phyloP scores from a whole-genome alignment of 1,139 yeast species.

The Suhomyces yuchorum region DNA sequence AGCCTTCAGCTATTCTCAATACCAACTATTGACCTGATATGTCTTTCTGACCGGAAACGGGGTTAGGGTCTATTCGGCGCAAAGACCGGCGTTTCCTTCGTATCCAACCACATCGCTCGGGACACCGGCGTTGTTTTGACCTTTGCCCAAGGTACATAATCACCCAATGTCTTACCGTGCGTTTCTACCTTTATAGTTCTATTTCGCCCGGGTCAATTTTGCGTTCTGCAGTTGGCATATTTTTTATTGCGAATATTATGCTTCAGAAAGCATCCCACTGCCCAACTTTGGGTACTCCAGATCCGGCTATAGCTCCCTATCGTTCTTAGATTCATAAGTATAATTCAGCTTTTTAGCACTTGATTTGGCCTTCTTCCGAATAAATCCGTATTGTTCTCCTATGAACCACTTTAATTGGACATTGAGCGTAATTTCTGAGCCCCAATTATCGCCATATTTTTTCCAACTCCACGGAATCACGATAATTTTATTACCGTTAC shows the following conservation, averaged over 20 bases:
- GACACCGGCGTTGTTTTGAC: not conserved
- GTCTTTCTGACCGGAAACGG: no score
- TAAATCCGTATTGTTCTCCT: not conserved
- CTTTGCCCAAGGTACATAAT: not conserved
- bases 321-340: not conserved
- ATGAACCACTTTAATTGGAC: not conserved
- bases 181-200: not conserved
- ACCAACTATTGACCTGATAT: no score
- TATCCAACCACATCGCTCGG: no score
- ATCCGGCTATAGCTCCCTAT: not conserved
- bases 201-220: not conserved
- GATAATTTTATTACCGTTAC: not conserved
- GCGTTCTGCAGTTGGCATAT: not conserved
- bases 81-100: no score
- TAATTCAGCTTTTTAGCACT: not conserved
- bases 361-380: not conserved
- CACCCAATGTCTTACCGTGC: not conserved
- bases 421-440: not conserved
- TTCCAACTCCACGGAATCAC: not conserved
- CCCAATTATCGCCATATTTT: not conserved
- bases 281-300: not conserved
- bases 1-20: no score
- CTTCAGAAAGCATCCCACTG: not conserved
- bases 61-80: no score
- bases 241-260: not conserved